Conservation (phyloP, 2,329 filamentous ascomycete genomes). For the Paecilomyces niveus region DNA sequence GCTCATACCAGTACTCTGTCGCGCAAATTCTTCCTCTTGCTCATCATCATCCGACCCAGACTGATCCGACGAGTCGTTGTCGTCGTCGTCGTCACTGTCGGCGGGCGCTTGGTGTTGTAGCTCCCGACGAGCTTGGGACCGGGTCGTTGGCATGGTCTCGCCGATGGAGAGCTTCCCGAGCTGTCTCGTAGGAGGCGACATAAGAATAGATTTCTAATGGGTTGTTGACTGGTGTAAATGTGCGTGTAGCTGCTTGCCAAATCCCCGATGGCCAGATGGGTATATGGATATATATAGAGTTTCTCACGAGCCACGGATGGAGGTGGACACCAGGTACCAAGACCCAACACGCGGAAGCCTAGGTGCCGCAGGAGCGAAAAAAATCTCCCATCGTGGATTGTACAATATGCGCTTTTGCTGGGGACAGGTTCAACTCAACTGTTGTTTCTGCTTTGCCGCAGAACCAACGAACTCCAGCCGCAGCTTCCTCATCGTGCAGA, state of each 20-base stretch:
- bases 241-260: constrained; percentile 1
- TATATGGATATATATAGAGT: constrained; percentile 18
- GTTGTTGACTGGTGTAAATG: background rate
- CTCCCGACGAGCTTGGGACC: constrained; percentile 17
- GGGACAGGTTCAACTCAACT: background rate
- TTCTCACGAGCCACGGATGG: constrained; percentile 27
- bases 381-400: background rate
- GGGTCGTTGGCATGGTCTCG: constrained; percentile 24
- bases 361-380: background rate
- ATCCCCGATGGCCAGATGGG: constrained; percentile 6
- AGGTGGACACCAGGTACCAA: background rate
- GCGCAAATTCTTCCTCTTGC: constrained; percentile 19
- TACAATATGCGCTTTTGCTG: background rate
- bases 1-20: constrained; percentile 18
- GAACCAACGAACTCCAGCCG: background rate
- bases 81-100: background rate
- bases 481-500: background rate
- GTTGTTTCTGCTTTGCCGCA: background rate
- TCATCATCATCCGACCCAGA: background rate
- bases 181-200: constrained; percentile 34
- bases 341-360: background rate
- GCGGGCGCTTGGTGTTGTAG: constrained; percentile 8
- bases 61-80: constrained; percentile 7
- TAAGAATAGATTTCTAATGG: constrained; percentile 14
- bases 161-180: constrained; percentile 33